A percentile compares a stretch with the other conserved stretches of the same genome.
These are phyloP conservation scores for Boletus sp. DNA, from an alignment of 1,284 basidiomycete genomes.

Conservation along the genomic window DNA sequence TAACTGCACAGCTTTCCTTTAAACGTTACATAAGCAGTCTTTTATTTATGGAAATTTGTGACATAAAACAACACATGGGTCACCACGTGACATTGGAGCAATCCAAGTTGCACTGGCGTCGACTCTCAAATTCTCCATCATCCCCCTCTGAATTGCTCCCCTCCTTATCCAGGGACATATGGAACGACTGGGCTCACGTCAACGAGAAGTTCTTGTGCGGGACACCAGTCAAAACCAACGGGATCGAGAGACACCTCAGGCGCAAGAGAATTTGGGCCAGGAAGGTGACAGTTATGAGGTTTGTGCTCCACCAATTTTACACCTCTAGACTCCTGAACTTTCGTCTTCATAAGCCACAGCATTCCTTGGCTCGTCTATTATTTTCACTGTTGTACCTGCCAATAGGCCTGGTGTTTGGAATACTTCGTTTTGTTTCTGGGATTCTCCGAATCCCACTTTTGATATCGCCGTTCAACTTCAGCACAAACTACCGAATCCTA, in stretches of 20 bases:
- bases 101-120: too few relatives aligned
- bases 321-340: background rate
- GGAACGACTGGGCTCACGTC: background rate
- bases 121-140: too few relatives aligned
- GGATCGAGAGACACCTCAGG: slow-evolving; percentile 31
- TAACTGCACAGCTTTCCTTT: too few relatives aligned
- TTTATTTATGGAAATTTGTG: too few relatives aligned
- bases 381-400: slow-evolving; percentile 44
- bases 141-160: too few relatives aligned
- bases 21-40: too few relatives aligned
- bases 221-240: slow-evolving; percentile 13
- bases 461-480: slow-evolving; percentile 38
- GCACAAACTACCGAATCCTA: slow-evolving; percentile 42
- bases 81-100: too few relatives aligned
- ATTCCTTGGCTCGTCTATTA: slow-evolving; percentile 13
- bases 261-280: slow-evolving; percentile 52
- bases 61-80: too few relatives aligned
- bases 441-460: slow-evolving; percentile 52
- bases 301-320: background rate
- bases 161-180: background rate
- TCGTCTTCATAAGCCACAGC: slow-evolving; percentile 1
- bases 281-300: slow-evolving; percentile 14
- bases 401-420: slow-evolving; percentile 44
- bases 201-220: slow-evolving; percentile 2
- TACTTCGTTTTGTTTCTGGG: slow-evolving; percentile 52